phyloP scores from a whole-genome alignment of 345 rosid species.

The Arabis hirsuta region DNA sequence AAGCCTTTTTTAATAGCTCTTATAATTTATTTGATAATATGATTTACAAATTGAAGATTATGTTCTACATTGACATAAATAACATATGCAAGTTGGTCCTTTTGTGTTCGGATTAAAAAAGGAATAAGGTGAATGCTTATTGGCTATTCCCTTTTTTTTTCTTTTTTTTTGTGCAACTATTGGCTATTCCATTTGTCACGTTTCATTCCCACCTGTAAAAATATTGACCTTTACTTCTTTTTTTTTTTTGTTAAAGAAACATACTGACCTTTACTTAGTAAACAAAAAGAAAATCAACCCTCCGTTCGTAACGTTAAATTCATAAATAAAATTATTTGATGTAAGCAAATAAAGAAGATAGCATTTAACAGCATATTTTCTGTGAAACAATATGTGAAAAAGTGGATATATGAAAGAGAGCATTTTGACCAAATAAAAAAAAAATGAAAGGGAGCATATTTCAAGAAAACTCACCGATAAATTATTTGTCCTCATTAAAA shows the following conservation, averaged over 20 bases:
- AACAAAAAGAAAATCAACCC: slow-evolving; percentile 4
- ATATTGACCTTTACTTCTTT: slow-evolving; percentile 3
- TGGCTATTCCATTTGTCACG: slow-evolving; percentile 35
- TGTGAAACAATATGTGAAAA: slow-evolving; percentile 9
- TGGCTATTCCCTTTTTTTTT: slow-evolving; percentile 33
- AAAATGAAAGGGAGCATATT: not conserved
- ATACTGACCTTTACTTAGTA: slow-evolving; percentile 9
- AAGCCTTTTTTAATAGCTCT: too few relatives aligned
- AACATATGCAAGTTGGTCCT: slow-evolving; percentile 42
- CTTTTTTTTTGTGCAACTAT: too few relatives aligned
- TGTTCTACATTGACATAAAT: slow-evolving; percentile 14
- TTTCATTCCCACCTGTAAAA: slow-evolving; percentile 25
- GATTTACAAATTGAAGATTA: slow-evolving; percentile 1
- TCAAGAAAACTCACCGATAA: not conserved
- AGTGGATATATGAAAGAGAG: not conserved
- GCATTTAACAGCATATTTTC: not conserved
- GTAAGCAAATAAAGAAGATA: slow-evolving; percentile 7
- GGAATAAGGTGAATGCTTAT: slow-evolving; percentile 20
- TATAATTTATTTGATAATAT: not conserved
- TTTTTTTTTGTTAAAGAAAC: not conserved
- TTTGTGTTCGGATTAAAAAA: slow-evolving; percentile 21
- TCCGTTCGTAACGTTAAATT: not conserved
- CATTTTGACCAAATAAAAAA: too few relatives aligned
- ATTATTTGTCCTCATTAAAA: not conserved
- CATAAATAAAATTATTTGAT: not conserved